A percentile compares a stretch with the other conserved stretches of the same genome.
Conservation (phyloP, 2,329 filamentous ascomycete genomes). For the Cordyceps militaris region DNA sequence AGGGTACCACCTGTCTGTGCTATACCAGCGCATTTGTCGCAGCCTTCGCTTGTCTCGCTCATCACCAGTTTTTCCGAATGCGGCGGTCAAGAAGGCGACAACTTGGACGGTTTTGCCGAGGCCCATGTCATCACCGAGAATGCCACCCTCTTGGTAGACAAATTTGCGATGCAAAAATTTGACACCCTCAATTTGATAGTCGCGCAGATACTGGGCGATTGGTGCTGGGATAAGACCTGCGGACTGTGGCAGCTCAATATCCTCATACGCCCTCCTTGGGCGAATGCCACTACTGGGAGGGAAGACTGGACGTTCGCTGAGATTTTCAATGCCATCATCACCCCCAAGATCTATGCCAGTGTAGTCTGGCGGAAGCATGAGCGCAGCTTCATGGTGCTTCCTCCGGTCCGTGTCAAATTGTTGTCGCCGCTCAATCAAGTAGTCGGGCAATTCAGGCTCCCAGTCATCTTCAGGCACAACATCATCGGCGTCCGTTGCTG, state of each 20-base stretch:
- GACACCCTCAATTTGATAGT: constrained; percentile 84
- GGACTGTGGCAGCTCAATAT: constrained; percentile 68
- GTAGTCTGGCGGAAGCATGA: constrained; percentile 73
- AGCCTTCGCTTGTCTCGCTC: constrained; percentile 79
- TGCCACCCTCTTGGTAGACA: constrained; percentile 82
- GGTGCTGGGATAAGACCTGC: constrained; percentile 77
- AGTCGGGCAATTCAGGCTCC: constrained; percentile 60
- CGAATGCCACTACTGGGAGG: constrained; percentile 45
- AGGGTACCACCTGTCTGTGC: constrained; percentile 59
- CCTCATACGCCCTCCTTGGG: constrained; percentile 63
- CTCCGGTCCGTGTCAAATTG: constrained; percentile 59
- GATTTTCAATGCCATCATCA: constrained; percentile 19
- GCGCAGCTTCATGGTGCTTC: constrained; percentile 55
- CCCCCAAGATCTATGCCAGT: constrained; percentile 65
- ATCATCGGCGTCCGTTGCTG: constrained; percentile 22
- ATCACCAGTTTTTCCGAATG: constrained; percentile 91
- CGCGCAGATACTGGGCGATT: constrained; percentile 84
- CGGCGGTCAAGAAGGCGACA: constrained; percentile 81
- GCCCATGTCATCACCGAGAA: constrained; percentile 96
- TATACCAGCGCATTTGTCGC: constrained; percentile 68
- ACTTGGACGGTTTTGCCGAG: constrained; percentile 96
- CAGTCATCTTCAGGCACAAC: constrained; percentile 36
- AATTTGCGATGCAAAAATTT: constrained; percentile 83
- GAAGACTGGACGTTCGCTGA: constrained; percentile 67
- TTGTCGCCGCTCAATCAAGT: constrained; percentile 61